Evolutionary conservation across 192 early-diverging fungal species (phyloP), one percentile per base, ranked within the genome.

Genomic region (Podila minutissima): DNA sequence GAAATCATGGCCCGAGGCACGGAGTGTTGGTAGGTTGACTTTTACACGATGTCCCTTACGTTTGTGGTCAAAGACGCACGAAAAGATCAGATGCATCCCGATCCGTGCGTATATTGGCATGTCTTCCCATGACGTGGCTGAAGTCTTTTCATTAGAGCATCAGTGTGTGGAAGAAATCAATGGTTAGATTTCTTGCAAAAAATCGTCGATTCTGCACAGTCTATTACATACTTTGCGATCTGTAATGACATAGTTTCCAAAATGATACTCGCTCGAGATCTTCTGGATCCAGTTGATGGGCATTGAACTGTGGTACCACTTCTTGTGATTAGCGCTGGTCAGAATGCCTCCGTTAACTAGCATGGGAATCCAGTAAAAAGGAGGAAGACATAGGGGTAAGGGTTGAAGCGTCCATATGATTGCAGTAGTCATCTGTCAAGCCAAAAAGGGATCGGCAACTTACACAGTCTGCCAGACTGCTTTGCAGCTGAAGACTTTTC

Each of bases 41-140:
- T 4, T n/a, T 4, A 11, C 7, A 5, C 17, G n/a, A 50, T 35
- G 3, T 5, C 9, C 9, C 72, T 61, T 75, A 84, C 85, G 24
- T 37, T 66, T 82, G 53, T 74, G 74, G 51, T 82, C 82, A 38
- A 81, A 73, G 53, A 84, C 72, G 38, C 82, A 66, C 9, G 76
- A 74, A 70, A 88, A 88, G 4, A 88, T 35, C 24, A 88, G 68
- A 58, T 88, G 87, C 87, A 88, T 88, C 24, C 87, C 87, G 62
- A 88, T 81, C 20, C 87, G 73, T 6, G 83, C 84, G 74, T 84
- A 84, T 29, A 88, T 86, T 4, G 87, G 87, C 87, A 86, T 86
- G 28, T 88, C 84, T 59, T 88, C 87, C 75, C 84, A 88, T 15
- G 71, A 63, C 51, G 74, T 83, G 35, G 79, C 72, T 31, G 68